Percentiles rank a stretch among this genome's conserved stretches.
Conservation (phyloP, 805 yeast genomes). For the Wickerhamiella musiphila region DNA sequence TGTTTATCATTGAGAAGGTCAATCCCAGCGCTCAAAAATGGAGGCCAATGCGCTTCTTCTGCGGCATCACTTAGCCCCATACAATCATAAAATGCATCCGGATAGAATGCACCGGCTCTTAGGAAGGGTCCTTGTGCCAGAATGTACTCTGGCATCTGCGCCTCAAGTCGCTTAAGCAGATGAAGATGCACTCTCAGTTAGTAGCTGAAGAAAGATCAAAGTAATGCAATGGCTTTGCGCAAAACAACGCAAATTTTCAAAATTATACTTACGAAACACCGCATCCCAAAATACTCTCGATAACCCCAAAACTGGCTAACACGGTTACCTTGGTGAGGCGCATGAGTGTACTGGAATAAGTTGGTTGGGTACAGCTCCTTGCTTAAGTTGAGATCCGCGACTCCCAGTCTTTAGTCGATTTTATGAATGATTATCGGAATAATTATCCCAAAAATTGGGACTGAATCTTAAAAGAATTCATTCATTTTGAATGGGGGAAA, state of each 20-base stretch:
- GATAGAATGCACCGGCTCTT: slow-evolving; percentile 50
- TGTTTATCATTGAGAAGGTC: slow-evolving; percentile 25
- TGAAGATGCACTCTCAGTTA: slow-evolving; percentile 12
- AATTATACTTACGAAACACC: slow-evolving; percentile 15
- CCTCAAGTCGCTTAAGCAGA: slow-evolving; percentile 11
- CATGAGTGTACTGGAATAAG: too few species aligned
- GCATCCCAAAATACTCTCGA: slow-evolving; percentile 5
- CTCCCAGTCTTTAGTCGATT: too few species aligned
- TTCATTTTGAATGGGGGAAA: too few species aligned
- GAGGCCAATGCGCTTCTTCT: slow-evolving; percentile 58
- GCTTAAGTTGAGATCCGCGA: too few species aligned
- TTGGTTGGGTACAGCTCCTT: too few species aligned
- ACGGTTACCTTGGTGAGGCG: too few species aligned
- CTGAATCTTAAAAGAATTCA: too few species aligned
- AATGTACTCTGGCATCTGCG: slow-evolving; percentile 22
- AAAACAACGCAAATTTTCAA: too few species aligned
- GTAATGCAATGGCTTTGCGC: background rate
- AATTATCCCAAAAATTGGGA: too few species aligned
- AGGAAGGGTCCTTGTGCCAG: slow-evolving; percentile 20
- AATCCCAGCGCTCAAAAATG: slow-evolving; percentile 34
- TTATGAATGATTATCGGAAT: too few species aligned
- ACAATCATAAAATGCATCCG: slow-evolving; percentile 53
- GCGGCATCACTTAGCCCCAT: slow-evolving; percentile 33
- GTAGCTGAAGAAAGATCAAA: background rate
- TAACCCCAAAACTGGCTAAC: too few species aligned